Evolutionary conservation across 2,329 filamentous ascomycete species (phyloP).

Genomic region (Macroventuria anomochaeta): DNA sequence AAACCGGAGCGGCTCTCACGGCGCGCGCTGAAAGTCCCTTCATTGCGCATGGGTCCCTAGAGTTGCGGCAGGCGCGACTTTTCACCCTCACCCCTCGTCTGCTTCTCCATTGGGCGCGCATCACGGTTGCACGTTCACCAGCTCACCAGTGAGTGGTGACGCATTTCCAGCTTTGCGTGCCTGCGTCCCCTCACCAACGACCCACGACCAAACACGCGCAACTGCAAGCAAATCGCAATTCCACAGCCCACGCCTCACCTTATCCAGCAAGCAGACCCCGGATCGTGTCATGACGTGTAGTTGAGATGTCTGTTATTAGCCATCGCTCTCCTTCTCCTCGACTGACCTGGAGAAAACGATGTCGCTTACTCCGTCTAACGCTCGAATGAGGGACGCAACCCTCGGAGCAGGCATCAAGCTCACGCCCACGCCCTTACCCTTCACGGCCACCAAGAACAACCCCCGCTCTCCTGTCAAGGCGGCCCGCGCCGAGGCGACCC

Average conservation of each 20-base stretch:
- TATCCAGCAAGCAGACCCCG: constrained; percentile 13
- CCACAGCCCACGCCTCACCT: neutral
- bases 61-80: constrained; percentile 11
- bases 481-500: constrained; percentile 54
- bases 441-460: constrained; percentile 62
- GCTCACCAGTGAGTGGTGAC: neutral
- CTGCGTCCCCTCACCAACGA: constrained; percentile 29
- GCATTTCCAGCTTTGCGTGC: constrained; percentile 16
- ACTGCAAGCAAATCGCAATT: neutral
- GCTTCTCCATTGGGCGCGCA: neutral
- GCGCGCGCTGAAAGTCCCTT: neutral
- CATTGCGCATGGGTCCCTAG: constrained; percentile 13
- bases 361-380: constrained; percentile 49
- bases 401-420: constrained; percentile 49
- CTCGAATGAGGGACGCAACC: constrained; percentile 52
- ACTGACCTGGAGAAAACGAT: constrained; percentile 42
- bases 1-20: neutral
- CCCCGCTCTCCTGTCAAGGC: constrained; percentile 68
- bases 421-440: constrained; percentile 75
- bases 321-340: constrained; percentile 33
- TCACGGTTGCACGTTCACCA: neutral
- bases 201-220: neutral
- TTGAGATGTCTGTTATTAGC: constrained; percentile 34
- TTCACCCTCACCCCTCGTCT: constrained; percentile 7
- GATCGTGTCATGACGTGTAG: constrained; percentile 35